Base-by-base conservation (phyloP, 1,139 yeast species). In the Scheffersomyces parashehatae region DNA sequence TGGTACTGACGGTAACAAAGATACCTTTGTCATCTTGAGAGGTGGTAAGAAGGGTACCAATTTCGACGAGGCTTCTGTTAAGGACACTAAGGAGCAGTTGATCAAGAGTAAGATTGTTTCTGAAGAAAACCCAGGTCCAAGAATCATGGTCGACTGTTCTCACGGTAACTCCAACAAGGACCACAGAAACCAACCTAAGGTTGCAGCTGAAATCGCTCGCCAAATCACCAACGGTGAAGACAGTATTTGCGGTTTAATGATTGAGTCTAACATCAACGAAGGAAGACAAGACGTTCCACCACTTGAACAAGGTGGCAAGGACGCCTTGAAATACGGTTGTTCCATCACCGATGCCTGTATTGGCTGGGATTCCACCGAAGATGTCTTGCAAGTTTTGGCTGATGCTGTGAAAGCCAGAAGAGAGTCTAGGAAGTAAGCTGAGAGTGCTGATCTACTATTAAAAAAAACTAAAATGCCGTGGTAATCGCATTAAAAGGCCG, bases 281-380 rank as follows among this genome's bases (percentile, higher is more conserved):
- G 99, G 99, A 44, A 85, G 95, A 73, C 99, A 93, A 70, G 85
- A 88, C 57, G 91, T 91, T 48, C 88, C 89, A 37, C 82, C 88
- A 38, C 77, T 68, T 8, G 73, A 71, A 33, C 68, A 82, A 49
- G 88, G 85, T 48, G 95, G 95, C 40, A 85, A 85, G 63, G 80
- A 78, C 49, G 70, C 69, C 26, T 77, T 91, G 66, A 81, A 84
- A 58, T 91, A 93, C 69, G 98, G 98, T 46, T 88, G 93, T 55
- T 88, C 96, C 39, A 91, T 93, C 59, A 93, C 99, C 31, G 98
- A 93, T 68, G 97, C 97, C 32, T 93, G 99, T 76, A 90, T 93
- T 52, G 81, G 88, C 54, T 88, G 96, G 88, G 91, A 86, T 37
- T 77, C 82, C 47, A 93, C 98, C 32, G 90, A 79, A 50, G 74